phyloP scores from a whole-genome alignment of 441 rosid species.

The Raphanus hybrid region DNA sequence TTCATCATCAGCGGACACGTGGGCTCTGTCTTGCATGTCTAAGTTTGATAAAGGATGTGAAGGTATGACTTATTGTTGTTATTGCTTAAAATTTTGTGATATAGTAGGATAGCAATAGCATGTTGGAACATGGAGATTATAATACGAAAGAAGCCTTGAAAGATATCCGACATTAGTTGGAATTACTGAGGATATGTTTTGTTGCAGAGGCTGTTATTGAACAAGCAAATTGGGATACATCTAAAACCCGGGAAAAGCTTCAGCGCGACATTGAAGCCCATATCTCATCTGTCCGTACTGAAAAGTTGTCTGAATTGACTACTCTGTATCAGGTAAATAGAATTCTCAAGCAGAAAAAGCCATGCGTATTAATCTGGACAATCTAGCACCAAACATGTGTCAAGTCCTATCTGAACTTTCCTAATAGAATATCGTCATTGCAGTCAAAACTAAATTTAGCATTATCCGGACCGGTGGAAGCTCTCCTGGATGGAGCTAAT shows the following conservation, averaged over 20 bases:
- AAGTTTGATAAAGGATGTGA: conserved; percentile 71
- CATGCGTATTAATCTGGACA: conserved; percentile 23
- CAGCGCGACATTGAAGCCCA: conserved; percentile 83
- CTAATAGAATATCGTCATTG: conserved; percentile 33
- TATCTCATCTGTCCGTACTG: conserved; percentile 71
- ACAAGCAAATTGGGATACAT: conserved; percentile 88
- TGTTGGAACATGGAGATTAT: conserved; percentile 25
- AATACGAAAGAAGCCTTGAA: not conserved
- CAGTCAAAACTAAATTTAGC: conserved; percentile 84
- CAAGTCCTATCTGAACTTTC: conserved; percentile 17
- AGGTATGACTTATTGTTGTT: conserved; percentile 50
- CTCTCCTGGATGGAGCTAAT: conserved; percentile 89
- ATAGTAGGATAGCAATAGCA: conserved; percentile 6
- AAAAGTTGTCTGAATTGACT: conserved; percentile 81
- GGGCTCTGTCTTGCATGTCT: conserved; percentile 56
- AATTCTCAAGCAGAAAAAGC: conserved; percentile 20
- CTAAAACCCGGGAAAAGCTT: conserved; percentile 78
- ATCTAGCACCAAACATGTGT: conserved; percentile 20
- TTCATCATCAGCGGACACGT: conserved; percentile 59
- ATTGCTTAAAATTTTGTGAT: conserved; percentile 18
- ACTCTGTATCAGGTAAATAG: conserved; percentile 68
- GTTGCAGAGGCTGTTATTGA: conserved; percentile 81
- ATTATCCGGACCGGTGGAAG: conserved; percentile 89
- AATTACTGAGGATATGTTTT: conserved; percentile 17
- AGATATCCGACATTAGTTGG: conserved; percentile 12